Conservation (phyloP, 805 yeast genomes). For the Wickerhamiella kazuoi region DNA sequence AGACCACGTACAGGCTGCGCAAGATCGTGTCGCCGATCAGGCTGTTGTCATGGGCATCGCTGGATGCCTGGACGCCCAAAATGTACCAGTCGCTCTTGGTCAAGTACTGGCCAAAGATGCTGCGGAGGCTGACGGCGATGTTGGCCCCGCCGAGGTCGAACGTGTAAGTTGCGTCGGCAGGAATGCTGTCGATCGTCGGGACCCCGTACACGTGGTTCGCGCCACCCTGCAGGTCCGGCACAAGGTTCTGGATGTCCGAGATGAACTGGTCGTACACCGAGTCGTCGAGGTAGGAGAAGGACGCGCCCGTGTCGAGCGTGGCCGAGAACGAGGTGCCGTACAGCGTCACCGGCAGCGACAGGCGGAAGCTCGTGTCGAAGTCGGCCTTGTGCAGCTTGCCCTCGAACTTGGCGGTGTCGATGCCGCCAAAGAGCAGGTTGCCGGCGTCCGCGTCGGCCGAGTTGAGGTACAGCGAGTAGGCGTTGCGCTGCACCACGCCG, state of each 20-base stretch:
- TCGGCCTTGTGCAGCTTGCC: slow-evolving; percentile 25
- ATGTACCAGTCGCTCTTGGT: no score
- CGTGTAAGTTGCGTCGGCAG: no score
- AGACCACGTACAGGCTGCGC: slow-evolving; percentile 45
- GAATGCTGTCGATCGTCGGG: no score
- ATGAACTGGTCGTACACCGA: slow-evolving; percentile 13
- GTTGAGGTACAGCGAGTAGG: slow-evolving; percentile 33
- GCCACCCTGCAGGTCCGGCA: no score
- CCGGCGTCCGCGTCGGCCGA: slow-evolving; percentile 24
- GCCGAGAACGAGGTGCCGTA: neutral
- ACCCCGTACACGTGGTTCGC: no score
- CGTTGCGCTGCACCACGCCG: slow-evolving; percentile 24
- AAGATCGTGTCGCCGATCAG: slow-evolving; percentile 43
- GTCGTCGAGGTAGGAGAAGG: slow-evolving; percentile 28
- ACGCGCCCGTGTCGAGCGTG: slow-evolving; percentile 34
- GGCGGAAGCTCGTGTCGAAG: slow-evolving; percentile 3
- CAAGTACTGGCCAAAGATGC: no score
- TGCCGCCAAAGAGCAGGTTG: slow-evolving; percentile 47
- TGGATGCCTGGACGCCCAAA: no score
- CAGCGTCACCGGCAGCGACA: slow-evolving; percentile 9
- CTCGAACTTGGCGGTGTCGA: slow-evolving; percentile 41
- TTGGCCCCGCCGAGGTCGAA: no score
- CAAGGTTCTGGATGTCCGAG: no score
- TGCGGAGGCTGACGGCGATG: no score
- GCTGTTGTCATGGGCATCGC: neutral